phyloP scores from a whole-genome alignment of 2,329 filamentous ascomycete genomes.

The Anthostomella pinea region DNA sequence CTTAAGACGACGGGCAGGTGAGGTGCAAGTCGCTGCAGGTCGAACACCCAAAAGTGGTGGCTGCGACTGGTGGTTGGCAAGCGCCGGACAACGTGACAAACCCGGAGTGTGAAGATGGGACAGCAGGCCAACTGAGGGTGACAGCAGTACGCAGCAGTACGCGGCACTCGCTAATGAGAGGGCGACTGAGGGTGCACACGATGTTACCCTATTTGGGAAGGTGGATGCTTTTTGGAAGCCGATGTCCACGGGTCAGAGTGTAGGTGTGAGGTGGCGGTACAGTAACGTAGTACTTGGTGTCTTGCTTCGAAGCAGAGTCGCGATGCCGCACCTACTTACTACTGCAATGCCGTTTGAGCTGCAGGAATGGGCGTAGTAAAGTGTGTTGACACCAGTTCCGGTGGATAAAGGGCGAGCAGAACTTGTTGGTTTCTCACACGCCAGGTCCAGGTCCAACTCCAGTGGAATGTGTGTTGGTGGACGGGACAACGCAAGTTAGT shows the following conservation, averaged over 20 bases:
- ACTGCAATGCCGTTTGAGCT: too few relatives aligned
- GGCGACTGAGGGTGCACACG: too few relatives aligned
- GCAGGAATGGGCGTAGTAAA: too few relatives aligned
- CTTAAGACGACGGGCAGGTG: slow-evolving; percentile 6
- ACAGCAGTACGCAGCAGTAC: too few relatives aligned
- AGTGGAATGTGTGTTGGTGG: too few relatives aligned
- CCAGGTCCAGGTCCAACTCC: too few relatives aligned
- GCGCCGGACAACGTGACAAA: slow-evolving; percentile 19
- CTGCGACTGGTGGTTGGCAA: slow-evolving; percentile 13
- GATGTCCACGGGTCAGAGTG: not conserved
- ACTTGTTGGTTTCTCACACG: slow-evolving; percentile 10
- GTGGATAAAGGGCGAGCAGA: slow-evolving; percentile 20
- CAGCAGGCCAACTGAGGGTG: slow-evolving; percentile 4
- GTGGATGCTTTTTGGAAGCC: slow-evolving; percentile 26
- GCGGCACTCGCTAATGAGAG: too few relatives aligned
- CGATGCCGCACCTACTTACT: too few relatives aligned
- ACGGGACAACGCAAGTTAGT: too few relatives aligned
- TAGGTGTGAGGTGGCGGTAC: slow-evolving; percentile 14
- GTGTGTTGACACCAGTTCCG: slow-evolving; percentile 13
- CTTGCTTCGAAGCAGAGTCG: too few relatives aligned
- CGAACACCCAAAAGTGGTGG: slow-evolving; percentile 10
- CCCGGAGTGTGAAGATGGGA: slow-evolving; percentile 11
- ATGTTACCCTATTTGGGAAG: slow-evolving; percentile 32
- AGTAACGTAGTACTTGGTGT: slow-evolving; percentile 28
- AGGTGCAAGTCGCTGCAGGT: slow-evolving; percentile 6